These are phyloP conservation scores for Ogataea haglerorum DNA, from an alignment of 805 yeast species.

Conservation along the genomic window DNA sequence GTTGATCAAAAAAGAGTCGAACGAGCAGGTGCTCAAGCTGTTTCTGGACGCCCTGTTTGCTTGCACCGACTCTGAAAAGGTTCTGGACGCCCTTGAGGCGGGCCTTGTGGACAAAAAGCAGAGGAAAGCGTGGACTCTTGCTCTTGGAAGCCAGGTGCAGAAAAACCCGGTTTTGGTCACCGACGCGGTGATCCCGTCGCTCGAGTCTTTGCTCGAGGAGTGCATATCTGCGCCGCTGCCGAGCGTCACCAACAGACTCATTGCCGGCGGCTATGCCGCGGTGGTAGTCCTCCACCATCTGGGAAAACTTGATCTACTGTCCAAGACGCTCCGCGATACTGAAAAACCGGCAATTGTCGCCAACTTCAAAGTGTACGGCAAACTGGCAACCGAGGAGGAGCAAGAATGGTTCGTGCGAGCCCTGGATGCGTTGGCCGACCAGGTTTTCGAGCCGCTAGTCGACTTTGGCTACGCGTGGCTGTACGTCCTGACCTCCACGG, in stretches of 20 bases:
- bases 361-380: constrained; percentile 47
- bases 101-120: constrained; percentile 69
- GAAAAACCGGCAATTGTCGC: constrained; percentile 48
- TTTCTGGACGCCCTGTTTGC: constrained; percentile 48
- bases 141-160: constrained; percentile 37
- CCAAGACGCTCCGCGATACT: constrained; percentile 35
- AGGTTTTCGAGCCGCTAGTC: constrained; percentile 14
- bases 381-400: constrained; percentile 44
- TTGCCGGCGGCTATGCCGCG: constrained; percentile 53
- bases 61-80: constrained; percentile 38
- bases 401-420: constrained; percentile 52
- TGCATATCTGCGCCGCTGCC: constrained; percentile 51
- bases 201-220: constrained; percentile 38
- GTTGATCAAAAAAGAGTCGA: constrained; percentile 67
- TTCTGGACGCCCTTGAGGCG: constrained; percentile 34
- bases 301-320: constrained; percentile 29
- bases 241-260: constrained; percentile 47
- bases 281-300: constrained; percentile 24
- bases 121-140: constrained; percentile 63
- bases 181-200: constrained; percentile 23
- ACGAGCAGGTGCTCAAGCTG: constrained; percentile 57
- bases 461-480: constrained; percentile 48
- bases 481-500: constrained; percentile 42
- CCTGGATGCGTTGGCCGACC: constrained; percentile 33
- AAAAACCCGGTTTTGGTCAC: constrained; percentile 20